Percentiles rank a stretch among this genome's conserved stretches.
These are phyloP conservation scores for Aureobasidium sp. DNA, from an alignment of 2,329 filamentous ascomycete genomes.

Conservation along the genomic window DNA sequence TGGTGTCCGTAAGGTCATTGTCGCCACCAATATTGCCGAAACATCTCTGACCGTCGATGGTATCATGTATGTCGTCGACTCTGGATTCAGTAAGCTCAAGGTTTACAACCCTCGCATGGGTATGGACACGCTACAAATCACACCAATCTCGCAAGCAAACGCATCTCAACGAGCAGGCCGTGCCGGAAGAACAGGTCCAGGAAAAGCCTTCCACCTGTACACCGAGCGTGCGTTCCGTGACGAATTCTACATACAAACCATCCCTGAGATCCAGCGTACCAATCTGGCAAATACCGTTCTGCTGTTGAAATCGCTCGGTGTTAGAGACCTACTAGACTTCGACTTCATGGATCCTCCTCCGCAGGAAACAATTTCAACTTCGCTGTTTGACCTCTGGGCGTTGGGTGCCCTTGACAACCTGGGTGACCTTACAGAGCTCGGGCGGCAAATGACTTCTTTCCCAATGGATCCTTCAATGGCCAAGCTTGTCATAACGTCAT, in stretches of 20 bases:
- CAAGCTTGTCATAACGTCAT: conserved; percentile 87
- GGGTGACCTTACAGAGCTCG: conserved; percentile 80
- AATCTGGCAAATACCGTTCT: conserved; percentile 94
- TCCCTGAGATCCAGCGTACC: conserved; percentile 94
- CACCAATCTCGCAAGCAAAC: conserved; percentile 94
- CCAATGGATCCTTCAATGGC: conserved; percentile 96
- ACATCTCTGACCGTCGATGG: conserved; percentile 97
- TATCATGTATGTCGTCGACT: conserved; percentile 98
- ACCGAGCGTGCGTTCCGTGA: conserved; percentile 94
- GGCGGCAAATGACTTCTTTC: conserved; percentile 90
- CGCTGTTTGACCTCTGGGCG: conserved; percentile 95
- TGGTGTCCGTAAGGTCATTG: conserved; percentile 92
- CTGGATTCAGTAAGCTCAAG: conserved; percentile 94
- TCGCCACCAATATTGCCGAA: conserved; percentile 97
- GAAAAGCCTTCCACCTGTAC: conserved; percentile 89
- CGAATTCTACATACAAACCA: conserved; percentile 92
- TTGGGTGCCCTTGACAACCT: conserved; percentile 89
- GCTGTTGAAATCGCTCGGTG: conserved; percentile 86
- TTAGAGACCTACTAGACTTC: conserved; percentile 90
- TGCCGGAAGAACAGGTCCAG: conserved; percentile 87
- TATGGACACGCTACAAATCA: conserved; percentile 98
- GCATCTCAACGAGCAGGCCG: conserved; percentile 87
- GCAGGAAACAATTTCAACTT: conserved; percentile 95
- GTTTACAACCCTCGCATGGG: conserved; percentile 99
- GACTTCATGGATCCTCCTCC: conserved; percentile 99